Percentiles rank a stretch among this genome's conserved stretches.
Conservation (phyloP, 2,329 filamentous ascomycete genomes). For the Onygenales sp. region DNA sequence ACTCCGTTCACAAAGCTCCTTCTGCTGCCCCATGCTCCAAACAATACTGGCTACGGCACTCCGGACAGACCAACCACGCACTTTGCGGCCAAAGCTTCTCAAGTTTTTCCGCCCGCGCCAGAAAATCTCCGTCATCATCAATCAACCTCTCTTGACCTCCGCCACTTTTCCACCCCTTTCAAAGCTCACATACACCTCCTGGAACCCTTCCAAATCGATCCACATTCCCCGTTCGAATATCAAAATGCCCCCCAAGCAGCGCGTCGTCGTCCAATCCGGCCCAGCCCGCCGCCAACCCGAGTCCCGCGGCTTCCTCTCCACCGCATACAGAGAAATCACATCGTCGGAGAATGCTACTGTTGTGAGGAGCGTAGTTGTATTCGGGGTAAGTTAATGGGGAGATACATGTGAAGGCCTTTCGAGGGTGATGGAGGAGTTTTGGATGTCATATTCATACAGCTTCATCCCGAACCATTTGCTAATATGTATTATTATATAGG, state of each 20-base stretch:
- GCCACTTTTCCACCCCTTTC: neutral
- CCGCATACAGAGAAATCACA: conserved; percentile 54
- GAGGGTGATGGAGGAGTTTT: neutral
- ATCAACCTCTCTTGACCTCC: neutral
- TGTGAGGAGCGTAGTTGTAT: conserved; percentile 57
- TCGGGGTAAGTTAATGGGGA: conserved; percentile 46
- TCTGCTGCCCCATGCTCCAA: neutral
- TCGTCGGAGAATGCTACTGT: conserved; percentile 59
- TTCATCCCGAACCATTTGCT: neutral
- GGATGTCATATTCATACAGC: too few species aligned
- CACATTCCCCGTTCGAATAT: neutral
- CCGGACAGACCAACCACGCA: neutral
- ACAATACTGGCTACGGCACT: neutral
- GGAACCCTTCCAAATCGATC: neutral
- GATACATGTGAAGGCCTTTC: neutral
- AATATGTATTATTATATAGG: conserved; percentile 32
- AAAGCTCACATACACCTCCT: neutral
- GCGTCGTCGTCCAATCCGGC: conserved; percentile 42
- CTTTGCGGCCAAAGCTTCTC: neutral
- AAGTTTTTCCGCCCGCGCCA: neutral
- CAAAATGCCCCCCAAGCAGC: conserved; percentile 56
- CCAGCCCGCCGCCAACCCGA: conserved; percentile 28
- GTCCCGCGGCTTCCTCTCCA: conserved; percentile 46
- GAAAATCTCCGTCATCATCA: neutral
- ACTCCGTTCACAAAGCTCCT: too few species aligned